Base-by-base conservation (phyloP, 805 yeast genomes). In the Clavispora carvajalis region DNA sequence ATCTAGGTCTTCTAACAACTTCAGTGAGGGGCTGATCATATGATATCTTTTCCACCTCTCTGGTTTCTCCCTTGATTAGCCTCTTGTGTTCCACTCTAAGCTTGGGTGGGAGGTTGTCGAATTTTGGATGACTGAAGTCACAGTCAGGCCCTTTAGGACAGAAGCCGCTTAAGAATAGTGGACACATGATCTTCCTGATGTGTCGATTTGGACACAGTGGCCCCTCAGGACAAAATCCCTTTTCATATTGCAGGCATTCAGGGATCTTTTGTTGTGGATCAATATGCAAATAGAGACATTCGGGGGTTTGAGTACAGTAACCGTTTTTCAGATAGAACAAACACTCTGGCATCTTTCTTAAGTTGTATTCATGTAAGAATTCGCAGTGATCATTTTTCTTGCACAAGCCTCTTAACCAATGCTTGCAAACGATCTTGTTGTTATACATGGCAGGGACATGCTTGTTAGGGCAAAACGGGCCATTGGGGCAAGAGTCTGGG, bases 381-480 rank as follows among this genome's bases (percentile, higher is more conserved):
- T 93, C 99, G 63, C 99, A 93, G 50, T 86, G 87, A 52, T 89
- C 95, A 37, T 95, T 95, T 69, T 91, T 91, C 65, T 93, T 93
- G 65, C 99, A 93, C 25, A 93, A 74, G 0, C 99, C 99, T 49
- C 97, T 77, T 25, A 93, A 76, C 99, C 99, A 93, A 69, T 93
- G 97, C 71, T 93, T 91, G 61, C 99, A 93, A 4, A 93, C 99
- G 39, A 93, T 87, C 52, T 71, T 71, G 45, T 71, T 70, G 40
- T 58, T 62, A 52, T 62, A 68, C 71, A 67, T 67, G 15, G 71
- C 52, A 4, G 79, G 76, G 24, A 82, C 82, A 63, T 91, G 98
- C 56, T 89, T 85, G 64, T 86, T 81, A 16, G 90, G 90, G 58
- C 98, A 91, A 36, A 73, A 73, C n/a, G 74, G 69, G 7, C 97